A percentile compares a stretch with the other conserved stretches of the same genome.
Evolutionary conservation across 2,329 filamentous ascomycete genomes (phyloP).

Genomic region (Cladosporium phlei): DNA sequence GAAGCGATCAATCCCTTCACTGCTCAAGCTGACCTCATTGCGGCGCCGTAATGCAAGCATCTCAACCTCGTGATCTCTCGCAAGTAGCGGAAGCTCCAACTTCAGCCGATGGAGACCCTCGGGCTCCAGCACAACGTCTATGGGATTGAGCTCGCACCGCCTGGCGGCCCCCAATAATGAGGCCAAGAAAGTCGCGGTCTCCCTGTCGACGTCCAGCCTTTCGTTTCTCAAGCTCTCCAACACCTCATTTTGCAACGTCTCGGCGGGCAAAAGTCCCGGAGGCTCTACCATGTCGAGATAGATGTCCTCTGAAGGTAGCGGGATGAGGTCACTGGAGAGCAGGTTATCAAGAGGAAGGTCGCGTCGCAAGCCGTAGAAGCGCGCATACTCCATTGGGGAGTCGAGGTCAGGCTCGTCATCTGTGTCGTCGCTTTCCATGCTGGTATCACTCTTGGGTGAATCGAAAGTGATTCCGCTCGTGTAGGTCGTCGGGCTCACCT

Average conservation of each 20-base stretch:
- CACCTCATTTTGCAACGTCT: neutral
- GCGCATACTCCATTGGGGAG: constrained; percentile 3
- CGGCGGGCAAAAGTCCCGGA: neutral
- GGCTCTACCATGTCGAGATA: neutral
- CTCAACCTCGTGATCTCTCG: constrained; percentile 43
- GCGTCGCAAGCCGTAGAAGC: neutral
- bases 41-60: constrained; percentile 34
- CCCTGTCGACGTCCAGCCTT: constrained; percentile 26
- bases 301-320: neutral
- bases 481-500: neutral
- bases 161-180: constrained; percentile 15
- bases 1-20: constrained; percentile 24
- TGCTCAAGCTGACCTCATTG: constrained; percentile 18
- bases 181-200: constrained; percentile 23
- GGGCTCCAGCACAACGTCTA: neutral
- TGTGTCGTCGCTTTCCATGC: neutral
- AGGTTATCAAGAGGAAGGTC: constrained; percentile 3
- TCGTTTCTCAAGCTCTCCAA: constrained; percentile 7
- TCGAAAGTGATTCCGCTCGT: neutral
- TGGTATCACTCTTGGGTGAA: neutral
- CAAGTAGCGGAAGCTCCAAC: constrained; percentile 44
- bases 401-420: neutral
- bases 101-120: constrained; percentile 27
- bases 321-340: neutral
- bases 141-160: neutral